A percentile compares a stretch with the other conserved stretches of the same genome.
Conservation (phyloP, 495 filamentous ascomycete genomes). For the Aspergillus saccharolyticus region DNA sequence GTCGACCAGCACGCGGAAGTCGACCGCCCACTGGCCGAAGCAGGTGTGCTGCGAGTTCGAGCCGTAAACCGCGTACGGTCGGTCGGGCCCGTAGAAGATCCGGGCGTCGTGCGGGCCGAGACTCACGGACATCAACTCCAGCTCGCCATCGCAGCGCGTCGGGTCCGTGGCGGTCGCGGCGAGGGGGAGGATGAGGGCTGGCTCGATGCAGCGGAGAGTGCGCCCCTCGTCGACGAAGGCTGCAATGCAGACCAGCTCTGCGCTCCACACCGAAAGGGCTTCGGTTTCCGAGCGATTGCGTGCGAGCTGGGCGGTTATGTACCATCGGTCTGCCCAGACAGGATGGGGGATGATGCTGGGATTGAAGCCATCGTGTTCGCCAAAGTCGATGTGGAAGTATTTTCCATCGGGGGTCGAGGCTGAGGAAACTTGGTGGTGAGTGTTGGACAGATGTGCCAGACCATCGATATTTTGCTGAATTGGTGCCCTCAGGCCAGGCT, state of each 20-base stretch:
- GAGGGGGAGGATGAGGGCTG: slow-evolving; percentile 35
- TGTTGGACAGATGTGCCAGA: slow-evolving; percentile 9
- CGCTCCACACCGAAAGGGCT: slow-evolving; percentile 18
- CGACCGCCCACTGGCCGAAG: slow-evolving; percentile 48
- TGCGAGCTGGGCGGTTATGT: slow-evolving; percentile 40
- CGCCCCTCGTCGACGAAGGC: slow-evolving; percentile 29
- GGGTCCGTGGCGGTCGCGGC: slow-evolving; percentile 30
- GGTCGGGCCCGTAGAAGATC: slow-evolving; percentile 46
- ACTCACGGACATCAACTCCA: slow-evolving; percentile 29
- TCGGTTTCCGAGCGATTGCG: slow-evolving; percentile 7
- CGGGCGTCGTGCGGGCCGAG: slow-evolving; percentile 49
- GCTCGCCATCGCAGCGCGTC: slow-evolving; percentile 35
- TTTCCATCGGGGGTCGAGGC: slow-evolving; percentile 31
- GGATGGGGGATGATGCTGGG: slow-evolving; percentile 53
- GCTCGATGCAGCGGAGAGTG: slow-evolving; percentile 33
- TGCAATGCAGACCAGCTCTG: slow-evolving; percentile 44
- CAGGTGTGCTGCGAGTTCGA: slow-evolving; percentile 47
- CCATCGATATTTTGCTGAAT: slow-evolving; percentile 2
- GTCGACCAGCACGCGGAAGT: slow-evolving; percentile 43
- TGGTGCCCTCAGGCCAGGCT: neutral
- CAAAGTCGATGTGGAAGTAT: slow-evolving; percentile 43
- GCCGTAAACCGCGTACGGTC: slow-evolving; percentile 43
- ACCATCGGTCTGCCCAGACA: slow-evolving; percentile 35
- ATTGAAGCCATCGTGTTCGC: slow-evolving; percentile 32
- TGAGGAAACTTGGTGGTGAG: slow-evolving; percentile 36